A percentile compares a stretch with the other conserved stretches of the same genome.
phyloP scores from a whole-genome alignment of 1,139 yeast genomes.

The Candida glucosophila region DNA sequence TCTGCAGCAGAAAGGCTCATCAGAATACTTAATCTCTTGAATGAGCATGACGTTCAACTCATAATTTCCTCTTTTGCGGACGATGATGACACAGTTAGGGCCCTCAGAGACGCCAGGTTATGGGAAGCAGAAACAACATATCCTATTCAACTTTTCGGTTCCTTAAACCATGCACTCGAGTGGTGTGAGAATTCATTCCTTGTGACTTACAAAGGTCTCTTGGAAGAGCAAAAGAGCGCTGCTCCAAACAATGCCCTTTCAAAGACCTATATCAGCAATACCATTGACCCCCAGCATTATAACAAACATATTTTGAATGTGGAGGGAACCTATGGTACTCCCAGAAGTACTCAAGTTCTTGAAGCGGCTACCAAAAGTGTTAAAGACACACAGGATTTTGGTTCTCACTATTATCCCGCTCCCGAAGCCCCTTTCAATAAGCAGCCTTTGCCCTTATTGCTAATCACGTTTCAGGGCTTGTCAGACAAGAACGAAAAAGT shows the following conservation, averaged over 20 bases:
- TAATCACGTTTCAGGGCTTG: conserved; percentile 64
- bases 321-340: conserved; percentile 38
- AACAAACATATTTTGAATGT: conserved; percentile 9
- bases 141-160: conserved; percentile 55
- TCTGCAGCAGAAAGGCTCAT: conserved; percentile 96
- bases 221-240: too few relatives aligned
- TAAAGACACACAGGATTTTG: conserved; percentile 29
- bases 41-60: conserved; percentile 61
- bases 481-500: conserved; percentile 50
- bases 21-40: conserved; percentile 70
- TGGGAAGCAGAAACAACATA: conserved; percentile 39
- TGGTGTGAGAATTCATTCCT: conserved; percentile 94
- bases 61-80: conserved; percentile 69
- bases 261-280: background rate
- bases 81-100: conserved; percentile 52
- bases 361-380: conserved; percentile 56
- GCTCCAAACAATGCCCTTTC: conserved; percentile 2
- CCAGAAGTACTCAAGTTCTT: conserved; percentile 52
- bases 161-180: conserved; percentile 81
- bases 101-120: conserved; percentile 65
- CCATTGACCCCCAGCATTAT: conserved; percentile 1
- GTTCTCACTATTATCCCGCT: conserved; percentile 18
- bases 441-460: conserved; percentile 61
- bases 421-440: conserved; percentile 27
- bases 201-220: conserved; percentile 56